Evolutionary conservation across 2,329 filamentous ascomycete genomes (phyloP), one percentile per base, ranked within the genome.

Genomic region (Botryotinia narcissicola): DNA sequence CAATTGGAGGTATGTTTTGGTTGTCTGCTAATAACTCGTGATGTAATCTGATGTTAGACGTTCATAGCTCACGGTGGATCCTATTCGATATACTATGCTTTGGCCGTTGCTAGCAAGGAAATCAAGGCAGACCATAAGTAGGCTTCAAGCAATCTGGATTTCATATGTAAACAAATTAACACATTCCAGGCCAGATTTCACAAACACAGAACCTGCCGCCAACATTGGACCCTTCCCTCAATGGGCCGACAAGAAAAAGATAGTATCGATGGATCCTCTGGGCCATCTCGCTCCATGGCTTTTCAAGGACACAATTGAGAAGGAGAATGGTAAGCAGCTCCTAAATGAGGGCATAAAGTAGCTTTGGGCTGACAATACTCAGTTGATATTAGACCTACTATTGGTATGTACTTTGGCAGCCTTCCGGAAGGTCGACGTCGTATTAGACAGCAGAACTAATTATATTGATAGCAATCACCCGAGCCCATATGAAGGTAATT

Each of bases 181-280:
- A 32, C 16, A 61, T 42, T 40, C 37, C 44, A 81, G 88, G 79
- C 90, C 91, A 18, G 90, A 92, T 81, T 91, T 92, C 82, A 91
- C 91, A 75, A 93, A 98, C 82, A 97, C 94, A 16, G 93, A 98
- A 82, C 96, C 96, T 20, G 94, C 95, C n/a, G 93, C 90, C 35
- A 89, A 91, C 71, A 93, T 98, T 80, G 94, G 94, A 0, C 94
- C 93, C 12, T 97, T 97, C 79, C 91, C 93, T 12, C 90, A 96
- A 83, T 99, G 95, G 95, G 89, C 88, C 40, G 93, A 97, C 81
- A 89, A 88, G 79, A 94, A 93, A 83, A 98, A 98, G 86, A 98
- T 99, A 76, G 95, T 98, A 22, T 93, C 95, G 29, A 97, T 99
- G 94, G 96, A 98, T 81, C 95, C 95, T 0, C 93, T 92, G 82